Conservation (phyloP, 495 filamentous ascomycete species). For the Penicillium desertorum region DNA sequence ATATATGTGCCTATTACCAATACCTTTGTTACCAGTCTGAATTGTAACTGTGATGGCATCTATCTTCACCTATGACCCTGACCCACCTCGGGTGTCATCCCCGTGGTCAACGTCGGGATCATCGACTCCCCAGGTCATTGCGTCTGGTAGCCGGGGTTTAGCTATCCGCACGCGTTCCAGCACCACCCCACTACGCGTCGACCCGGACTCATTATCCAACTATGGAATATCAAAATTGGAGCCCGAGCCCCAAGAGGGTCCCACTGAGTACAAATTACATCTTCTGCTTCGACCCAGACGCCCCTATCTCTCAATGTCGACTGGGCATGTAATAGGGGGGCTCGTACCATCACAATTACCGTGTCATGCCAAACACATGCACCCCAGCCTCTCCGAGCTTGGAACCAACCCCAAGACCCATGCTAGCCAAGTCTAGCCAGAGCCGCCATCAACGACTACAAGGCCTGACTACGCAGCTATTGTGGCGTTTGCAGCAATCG, state of each 20-base stretch:
- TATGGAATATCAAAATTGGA: conserved; percentile 75
- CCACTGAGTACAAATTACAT: conserved; percentile 95
- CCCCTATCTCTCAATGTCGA: conserved; percentile 63
- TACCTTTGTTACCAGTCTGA: conserved; percentile 14
- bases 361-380: conserved; percentile 24
- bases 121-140: conserved; percentile 37
- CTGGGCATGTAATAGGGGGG: conserved; percentile 59
- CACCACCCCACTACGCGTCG: conserved; percentile 30
- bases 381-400: conserved; percentile 25
- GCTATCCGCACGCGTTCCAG: conserved; percentile 31
- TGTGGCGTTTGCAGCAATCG: conserved; percentile 95
- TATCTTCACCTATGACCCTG: conserved; percentile 91
- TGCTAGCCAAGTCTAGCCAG: conserved; percentile 35
- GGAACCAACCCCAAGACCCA: conserved; percentile 27
- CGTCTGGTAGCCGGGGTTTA: conserved; percentile 23
- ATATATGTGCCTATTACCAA: conserved; percentile 20
- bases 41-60: conserved; percentile 67
- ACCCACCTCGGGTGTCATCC: conserved; percentile 82
- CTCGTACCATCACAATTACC: conserved; percentile 54
- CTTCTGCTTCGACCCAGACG: conserved; percentile 79
- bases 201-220: conserved; percentile 58
- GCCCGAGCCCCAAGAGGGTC: conserved; percentile 89
- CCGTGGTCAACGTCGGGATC: conserved; percentile 71
- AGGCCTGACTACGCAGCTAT: conserved; percentile 87
- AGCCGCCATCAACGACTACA: conserved; percentile 80